Conservation (phyloP, 2,329 filamentous ascomycete species). For the Ploettnerulaceae sp. region DNA sequence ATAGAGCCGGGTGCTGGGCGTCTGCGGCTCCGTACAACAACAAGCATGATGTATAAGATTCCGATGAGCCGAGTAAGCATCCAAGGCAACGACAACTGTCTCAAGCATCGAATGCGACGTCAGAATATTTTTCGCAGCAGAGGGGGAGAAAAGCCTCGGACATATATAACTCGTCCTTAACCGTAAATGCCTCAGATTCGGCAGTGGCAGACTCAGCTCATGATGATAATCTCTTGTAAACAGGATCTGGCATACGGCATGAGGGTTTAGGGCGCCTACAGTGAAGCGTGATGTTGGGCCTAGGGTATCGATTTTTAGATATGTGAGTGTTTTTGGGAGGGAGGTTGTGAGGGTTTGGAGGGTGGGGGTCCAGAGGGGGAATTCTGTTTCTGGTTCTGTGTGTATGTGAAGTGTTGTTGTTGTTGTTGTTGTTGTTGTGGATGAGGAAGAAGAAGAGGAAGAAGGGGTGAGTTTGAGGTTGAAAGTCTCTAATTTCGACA, state of each 20-base stretch:
- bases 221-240: background rate
- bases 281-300: background rate
- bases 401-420: background rate
- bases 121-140: background rate
- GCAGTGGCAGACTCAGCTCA: no score
- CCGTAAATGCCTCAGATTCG: background rate
- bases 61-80: background rate
- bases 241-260: background rate
- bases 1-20: background rate
- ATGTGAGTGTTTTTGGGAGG: background rate
- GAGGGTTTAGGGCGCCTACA: background rate
- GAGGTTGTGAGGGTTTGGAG: background rate
- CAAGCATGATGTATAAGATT: background rate
- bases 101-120: background rate
- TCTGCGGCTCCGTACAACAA: background rate
- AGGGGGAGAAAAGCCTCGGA: background rate
- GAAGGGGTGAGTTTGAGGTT: background rate
- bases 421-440: background rate
- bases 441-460: background rate
- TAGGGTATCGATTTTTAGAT: slow-evolving; percentile 1
- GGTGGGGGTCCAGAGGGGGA: background rate
- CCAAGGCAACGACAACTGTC: background rate
- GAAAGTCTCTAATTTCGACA: background rate
- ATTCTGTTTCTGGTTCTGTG: background rate
- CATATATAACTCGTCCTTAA: background rate